These are phyloP conservation scores for Wickerhamomyces alni DNA, from an alignment of 805 yeast genomes.

Conservation along the genomic window DNA sequence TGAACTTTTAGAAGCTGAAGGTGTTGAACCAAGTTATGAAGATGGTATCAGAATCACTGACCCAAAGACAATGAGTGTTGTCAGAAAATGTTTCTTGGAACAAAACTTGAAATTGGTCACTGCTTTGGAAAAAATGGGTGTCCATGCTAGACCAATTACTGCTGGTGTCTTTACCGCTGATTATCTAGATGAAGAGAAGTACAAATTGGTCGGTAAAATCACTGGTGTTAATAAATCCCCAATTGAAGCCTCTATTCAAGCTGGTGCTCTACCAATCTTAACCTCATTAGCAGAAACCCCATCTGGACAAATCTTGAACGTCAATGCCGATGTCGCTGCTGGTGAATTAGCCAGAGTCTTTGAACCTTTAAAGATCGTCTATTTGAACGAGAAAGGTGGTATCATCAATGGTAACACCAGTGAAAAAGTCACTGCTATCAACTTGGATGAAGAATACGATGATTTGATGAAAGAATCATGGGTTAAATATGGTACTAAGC, in stretches of 20 bases:
- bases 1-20: constrained; percentile 85
- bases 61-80: constrained; percentile 91
- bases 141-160: constrained; percentile 96
- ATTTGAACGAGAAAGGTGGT: constrained; percentile 96
- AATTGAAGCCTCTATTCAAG: constrained; percentile 88
- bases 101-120: constrained; percentile 93
- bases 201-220: constrained; percentile 89
- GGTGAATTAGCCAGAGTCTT: constrained; percentile 95
- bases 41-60: constrained; percentile 98
- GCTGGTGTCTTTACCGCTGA: constrained; percentile 96
- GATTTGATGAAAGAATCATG: constrained; percentile 86
- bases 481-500: constrained; percentile 98
- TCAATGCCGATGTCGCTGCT: constrained; percentile 98
- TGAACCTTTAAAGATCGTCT: constrained; percentile 95
- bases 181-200: constrained; percentile 83
- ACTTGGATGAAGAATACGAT: constrained; percentile 94
- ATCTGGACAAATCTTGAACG: constrained; percentile 94
- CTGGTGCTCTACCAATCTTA: constrained; percentile 94
- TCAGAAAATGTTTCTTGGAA: constrained; percentile 89
- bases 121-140: constrained; percentile 94
- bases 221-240: constrained; percentile 81
- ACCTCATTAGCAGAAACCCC: constrained; percentile 96
- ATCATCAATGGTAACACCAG: constrained; percentile 88
- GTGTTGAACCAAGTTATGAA: constrained; percentile 90
- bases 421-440: constrained; percentile 83